phyloP scores from a whole-genome alignment of 2,329 filamentous ascomycete species.

The Coniochaeta pulveracea region DNA sequence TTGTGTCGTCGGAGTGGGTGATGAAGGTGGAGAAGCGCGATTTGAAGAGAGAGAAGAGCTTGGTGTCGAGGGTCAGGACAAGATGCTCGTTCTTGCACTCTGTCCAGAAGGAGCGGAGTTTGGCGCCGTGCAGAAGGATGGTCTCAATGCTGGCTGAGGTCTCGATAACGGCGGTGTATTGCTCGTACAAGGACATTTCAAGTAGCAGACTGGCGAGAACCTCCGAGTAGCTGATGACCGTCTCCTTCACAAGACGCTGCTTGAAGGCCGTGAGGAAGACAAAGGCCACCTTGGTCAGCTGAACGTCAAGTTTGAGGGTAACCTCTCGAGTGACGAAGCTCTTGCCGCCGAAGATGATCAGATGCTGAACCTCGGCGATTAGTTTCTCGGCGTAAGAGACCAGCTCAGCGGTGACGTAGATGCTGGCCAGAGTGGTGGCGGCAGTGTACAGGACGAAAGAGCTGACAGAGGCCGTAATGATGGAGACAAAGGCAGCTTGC shows the following conservation, averaged over 20 bases:
- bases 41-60: conserved; percentile 26
- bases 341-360: conserved; percentile 36
- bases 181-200: conserved; percentile 25
- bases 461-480: conserved; percentile 21
- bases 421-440: conserved; percentile 31
- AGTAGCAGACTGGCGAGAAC: conserved; percentile 25
- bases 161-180: conserved; percentile 18
- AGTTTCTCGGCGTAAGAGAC: conserved; percentile 26
- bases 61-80: conserved; percentile 22
- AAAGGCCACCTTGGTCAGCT: conserved; percentile 24
- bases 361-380: conserved; percentile 35
- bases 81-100: conserved; percentile 17
- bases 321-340: conserved; percentile 20
- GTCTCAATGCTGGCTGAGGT: conserved; percentile 16
- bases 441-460: conserved; percentile 36
- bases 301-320: conserved; percentile 22
- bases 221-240: conserved; percentile 26
- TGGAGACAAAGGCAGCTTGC: conserved; percentile 26
- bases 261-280: conserved; percentile 34
- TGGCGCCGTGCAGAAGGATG: conserved; percentile 24
- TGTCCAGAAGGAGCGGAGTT: conserved; percentile 23
- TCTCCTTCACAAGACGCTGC: conserved; percentile 22
- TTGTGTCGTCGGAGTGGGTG: conserved; percentile 15
- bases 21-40: conserved; percentile 17
- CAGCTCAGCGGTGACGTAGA: conserved; percentile 30